A percentile compares a stretch with the other conserved stretches of the same genome.
Conservation (phyloP, 208 protist genomes). For the Zelonia costaricensis region DNA sequence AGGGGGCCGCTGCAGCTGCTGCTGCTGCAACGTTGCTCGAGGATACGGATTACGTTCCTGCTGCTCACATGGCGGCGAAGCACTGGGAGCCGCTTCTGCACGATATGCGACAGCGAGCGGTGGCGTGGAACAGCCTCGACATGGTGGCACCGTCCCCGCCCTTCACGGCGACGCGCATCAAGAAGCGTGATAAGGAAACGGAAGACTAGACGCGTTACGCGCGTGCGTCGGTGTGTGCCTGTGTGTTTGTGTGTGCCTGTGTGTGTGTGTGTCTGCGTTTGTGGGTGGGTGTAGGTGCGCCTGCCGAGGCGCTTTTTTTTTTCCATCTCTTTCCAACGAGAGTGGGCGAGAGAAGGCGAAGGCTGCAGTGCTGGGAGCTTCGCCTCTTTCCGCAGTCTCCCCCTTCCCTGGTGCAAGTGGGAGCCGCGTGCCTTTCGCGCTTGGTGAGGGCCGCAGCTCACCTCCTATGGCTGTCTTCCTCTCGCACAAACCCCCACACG, state of each 20-base stretch:
- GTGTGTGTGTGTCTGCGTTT: neutral
- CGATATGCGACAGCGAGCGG: constrained; percentile 3
- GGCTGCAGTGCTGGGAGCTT: too few relatives aligned
- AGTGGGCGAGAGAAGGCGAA: too few relatives aligned
- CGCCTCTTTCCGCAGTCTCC: too few relatives aligned
- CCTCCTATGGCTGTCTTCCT: too few relatives aligned
- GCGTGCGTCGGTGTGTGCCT: neutral
- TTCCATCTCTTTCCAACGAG: too few relatives aligned
- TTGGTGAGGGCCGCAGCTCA: too few relatives aligned
- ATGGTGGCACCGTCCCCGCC: neutral
- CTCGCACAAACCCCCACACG: too few relatives aligned
- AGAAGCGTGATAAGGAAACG: neutral
- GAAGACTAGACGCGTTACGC: neutral
- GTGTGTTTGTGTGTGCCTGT: neutral
- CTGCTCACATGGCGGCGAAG: neutral
- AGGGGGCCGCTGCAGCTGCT: neutral
- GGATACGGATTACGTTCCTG: constrained; percentile 7
- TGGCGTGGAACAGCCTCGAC: neutral
- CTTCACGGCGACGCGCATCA: neutral
- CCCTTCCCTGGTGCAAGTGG: too few relatives aligned
- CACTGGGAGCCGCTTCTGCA: constrained; percentile 5
- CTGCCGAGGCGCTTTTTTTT: neutral
- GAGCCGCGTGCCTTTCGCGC: too few relatives aligned
- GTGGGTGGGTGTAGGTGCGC: neutral
- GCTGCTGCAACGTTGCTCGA: neutral